phyloP scores from a whole-genome alignment of 257 asterid species.

The Capsicum baccatum region DNA sequence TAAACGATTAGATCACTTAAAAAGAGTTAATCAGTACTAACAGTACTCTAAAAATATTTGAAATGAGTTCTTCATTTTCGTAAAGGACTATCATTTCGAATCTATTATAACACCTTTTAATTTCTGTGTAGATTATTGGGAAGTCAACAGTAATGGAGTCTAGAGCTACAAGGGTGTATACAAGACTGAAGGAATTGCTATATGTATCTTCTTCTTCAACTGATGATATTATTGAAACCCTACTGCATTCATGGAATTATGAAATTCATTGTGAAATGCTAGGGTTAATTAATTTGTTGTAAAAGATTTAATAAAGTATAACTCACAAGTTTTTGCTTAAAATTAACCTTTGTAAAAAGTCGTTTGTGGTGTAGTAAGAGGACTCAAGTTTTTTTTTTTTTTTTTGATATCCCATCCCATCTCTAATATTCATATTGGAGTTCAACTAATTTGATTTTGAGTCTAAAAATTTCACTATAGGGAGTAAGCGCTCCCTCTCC shows the following conservation, averaged over 20 bases:
- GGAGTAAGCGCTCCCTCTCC: too few relatives aligned
- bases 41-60: too few relatives aligned
- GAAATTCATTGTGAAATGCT: conserved; percentile 40
- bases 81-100: neutral
- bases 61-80: too few relatives aligned
- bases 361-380: too few relatives aligned
- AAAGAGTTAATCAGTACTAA: too few relatives aligned
- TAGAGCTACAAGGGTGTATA: conserved; percentile 15
- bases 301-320: neutral
- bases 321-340: neutral
- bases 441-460: too few relatives aligned
- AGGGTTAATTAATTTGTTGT: conserved; percentile 32
- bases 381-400: too few relatives aligned
- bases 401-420: too few relatives aligned
- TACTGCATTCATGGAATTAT: conserved; percentile 44
- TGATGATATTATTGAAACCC: conserved; percentile 40
- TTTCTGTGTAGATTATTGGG: conserved; percentile 35
- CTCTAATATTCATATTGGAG: too few relatives aligned
- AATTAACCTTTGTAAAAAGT: too few relatives aligned
- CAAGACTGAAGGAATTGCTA: conserved; percentile 43
- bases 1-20: too few relatives aligned
- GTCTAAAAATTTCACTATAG: too few relatives aligned
- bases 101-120: neutral
- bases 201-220: conserved; percentile 24
- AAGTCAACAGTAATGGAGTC: conserved; percentile 23